Evolutionary conservation across 495 filamentous ascomycete genomes (phyloP).

Genomic region (Staphylotrichum longicolle): DNA sequence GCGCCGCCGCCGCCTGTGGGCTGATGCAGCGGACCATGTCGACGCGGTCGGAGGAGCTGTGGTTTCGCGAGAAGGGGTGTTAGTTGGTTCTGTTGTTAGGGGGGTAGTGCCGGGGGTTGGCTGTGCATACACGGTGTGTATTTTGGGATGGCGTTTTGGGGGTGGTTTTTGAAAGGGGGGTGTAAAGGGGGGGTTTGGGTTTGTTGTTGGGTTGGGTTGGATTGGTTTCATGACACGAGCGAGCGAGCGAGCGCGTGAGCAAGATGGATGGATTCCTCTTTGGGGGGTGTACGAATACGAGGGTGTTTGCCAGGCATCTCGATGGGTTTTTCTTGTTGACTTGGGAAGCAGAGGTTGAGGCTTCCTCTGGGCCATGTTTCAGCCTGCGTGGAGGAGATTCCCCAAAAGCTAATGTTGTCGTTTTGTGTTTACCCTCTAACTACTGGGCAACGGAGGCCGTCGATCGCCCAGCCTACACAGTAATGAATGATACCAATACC

Average conservation of each 20-base stretch:
- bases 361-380: not conserved
- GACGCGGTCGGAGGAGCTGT: constrained; percentile 36
- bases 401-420: constrained; percentile 3
- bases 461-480: too few species aligned
- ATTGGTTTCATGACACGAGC: too few species aligned
- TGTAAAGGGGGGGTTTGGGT: not conserved
- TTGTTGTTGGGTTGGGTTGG: not conserved
- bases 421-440: not conserved
- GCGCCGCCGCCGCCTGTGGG: constrained; percentile 6
- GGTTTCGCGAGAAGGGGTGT: constrained; percentile 15
- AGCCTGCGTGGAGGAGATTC: constrained; percentile 10
- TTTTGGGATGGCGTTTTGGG: not conserved
- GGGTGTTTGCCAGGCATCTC: not conserved
- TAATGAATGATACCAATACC: too few species aligned
- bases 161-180: too few species aligned
- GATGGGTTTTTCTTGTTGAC: not conserved
- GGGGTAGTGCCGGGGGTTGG: too few species aligned
- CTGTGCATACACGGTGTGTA: too few species aligned
- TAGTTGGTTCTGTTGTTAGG: not conserved
- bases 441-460: not conserved
- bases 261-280: too few species aligned
- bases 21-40: constrained; percentile 29
- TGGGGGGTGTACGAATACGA: constrained; percentile 1
- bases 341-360: not conserved
- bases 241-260: too few species aligned